Conservation (phyloP, 192 early-diverging fungal genomes). For the Podila verticillata region DNA sequence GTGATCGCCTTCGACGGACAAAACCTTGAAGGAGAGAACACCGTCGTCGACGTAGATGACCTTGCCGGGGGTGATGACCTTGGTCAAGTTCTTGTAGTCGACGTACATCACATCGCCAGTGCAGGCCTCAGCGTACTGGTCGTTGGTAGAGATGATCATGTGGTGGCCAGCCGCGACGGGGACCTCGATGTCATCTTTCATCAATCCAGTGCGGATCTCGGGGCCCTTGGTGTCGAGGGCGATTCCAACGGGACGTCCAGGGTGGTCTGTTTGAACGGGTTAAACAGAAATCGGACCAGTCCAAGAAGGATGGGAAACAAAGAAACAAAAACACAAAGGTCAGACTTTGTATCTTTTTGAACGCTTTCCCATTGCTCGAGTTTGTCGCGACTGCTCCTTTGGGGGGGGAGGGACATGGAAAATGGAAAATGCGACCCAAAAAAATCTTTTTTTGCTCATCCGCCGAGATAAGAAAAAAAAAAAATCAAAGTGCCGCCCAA, state of each 20-base stretch:
- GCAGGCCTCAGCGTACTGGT: constrained; percentile 68
- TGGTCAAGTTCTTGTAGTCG: constrained; percentile 83
- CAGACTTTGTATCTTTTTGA: neutral
- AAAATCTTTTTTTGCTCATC: neutral
- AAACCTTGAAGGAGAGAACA: constrained; percentile 92
- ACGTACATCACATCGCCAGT: constrained; percentile 76
- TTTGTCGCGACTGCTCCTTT: neutral
- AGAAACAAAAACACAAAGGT: neutral
- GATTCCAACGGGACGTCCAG: constrained; percentile 68
- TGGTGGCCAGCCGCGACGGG: constrained; percentile 80
- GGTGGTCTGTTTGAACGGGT: constrained; percentile 59
- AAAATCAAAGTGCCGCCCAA: neutral
- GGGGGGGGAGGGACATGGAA: neutral
- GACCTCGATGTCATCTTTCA: constrained; percentile 77
- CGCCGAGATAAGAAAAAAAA: neutral
- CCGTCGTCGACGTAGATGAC: constrained; percentile 95
- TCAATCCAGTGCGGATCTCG: constrained; percentile 88
- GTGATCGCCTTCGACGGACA: constrained; percentile 66
- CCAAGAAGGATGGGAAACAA: neutral
- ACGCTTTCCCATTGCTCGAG: neutral
- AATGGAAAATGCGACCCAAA: neutral
- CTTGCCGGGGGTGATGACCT: constrained; percentile 78
- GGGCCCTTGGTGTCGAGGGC: constrained; percentile 91
- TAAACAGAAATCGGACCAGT: no score
- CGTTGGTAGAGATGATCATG: constrained; percentile 79